These are phyloP conservation scores for Flaveria floridana DNA, from an alignment of 140 eudicot genomes.

Conservation along the genomic window DNA sequence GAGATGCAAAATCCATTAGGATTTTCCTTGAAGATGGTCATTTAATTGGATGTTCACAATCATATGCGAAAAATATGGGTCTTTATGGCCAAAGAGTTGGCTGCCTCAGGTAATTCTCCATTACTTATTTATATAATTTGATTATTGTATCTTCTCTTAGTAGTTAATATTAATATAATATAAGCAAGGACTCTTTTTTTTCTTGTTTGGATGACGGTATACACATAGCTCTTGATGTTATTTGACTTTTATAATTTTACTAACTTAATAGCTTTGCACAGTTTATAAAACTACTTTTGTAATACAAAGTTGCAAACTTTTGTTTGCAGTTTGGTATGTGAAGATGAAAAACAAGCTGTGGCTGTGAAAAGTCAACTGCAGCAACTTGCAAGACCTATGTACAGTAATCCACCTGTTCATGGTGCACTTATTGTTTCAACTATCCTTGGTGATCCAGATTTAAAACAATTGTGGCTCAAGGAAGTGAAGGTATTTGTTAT, in stretches of 20 bases:
- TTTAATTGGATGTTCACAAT: constrained; percentile 81
- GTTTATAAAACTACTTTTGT: neutral
- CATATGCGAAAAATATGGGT: constrained; percentile 98
- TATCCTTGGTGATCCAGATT: constrained; percentile 75
- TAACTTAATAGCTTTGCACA: neutral
- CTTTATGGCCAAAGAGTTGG: constrained; percentile 99
- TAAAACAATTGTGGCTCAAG: constrained; percentile 88
- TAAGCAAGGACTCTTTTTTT: neutral
- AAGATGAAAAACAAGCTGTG: constrained; percentile 90
- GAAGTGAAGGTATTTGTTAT: constrained; percentile 73
- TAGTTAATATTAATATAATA: neutral
- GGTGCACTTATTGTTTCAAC: constrained; percentile 86
- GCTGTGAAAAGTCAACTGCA: constrained; percentile 97
- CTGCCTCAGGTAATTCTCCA: constrained; percentile 71
- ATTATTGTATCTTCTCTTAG: neutral
- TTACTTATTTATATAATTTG: neutral
- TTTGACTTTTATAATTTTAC: neutral
- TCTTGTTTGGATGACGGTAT: neutral
- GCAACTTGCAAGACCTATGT: constrained; percentile 97
- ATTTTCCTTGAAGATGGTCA: constrained; percentile 98
- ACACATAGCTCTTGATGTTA: neutral
- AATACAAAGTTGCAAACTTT: constrained; percentile 18
- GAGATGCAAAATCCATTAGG: constrained; percentile 87
- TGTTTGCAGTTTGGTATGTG: constrained; percentile 80
- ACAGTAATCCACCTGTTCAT: constrained; percentile 96